Base-by-base conservation (phyloP, 345 rosid species). In the Salix brachista region DNA sequence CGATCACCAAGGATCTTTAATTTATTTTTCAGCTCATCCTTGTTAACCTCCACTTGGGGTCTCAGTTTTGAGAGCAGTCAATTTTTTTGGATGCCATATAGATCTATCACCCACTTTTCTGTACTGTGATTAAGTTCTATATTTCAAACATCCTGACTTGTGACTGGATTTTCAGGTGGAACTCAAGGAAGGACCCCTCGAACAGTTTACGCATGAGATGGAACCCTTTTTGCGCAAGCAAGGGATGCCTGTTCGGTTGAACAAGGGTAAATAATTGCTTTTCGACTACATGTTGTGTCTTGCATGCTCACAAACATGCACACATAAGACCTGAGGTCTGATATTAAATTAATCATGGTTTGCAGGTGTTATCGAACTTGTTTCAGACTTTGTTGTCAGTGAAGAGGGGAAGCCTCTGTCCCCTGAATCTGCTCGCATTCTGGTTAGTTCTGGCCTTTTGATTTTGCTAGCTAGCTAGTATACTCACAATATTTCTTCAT, bases 151-250 rank as follows among this genome's bases (percentile, higher is more conserved):
- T 60, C 60, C 39, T 73, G 18, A 21, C 25, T 70, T 75, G 60
- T 30, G 26, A 66, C 17, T 62, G 17, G 65, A n/a, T 65, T 62
- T 71, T 75, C 79, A 94, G 99, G 90, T 96, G 82, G 99, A 90
- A 81, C 90, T 94, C 30, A 77, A 79, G 72, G 97, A 91, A 81
- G 99, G 99, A 65, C 96, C 95, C 82, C 77, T 94, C 72, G 90
- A 90, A 56, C 98, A 94, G 78, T 94, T 96, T 83, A 87, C 97
- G 4, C 98, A 91, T 89, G 99, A 96, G 78, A 94, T 96, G 99
- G 99, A 96, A 87, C 99, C 99, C 8, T 85, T 90, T 71, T 76
- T 94, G 72, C 92, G 99, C 73, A 94, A 92, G 82, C 99, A 92
- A 84, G 97, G 95, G 39, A 77, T 96, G 94, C 99, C 98, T 75